Base-by-base conservation (phyloP, 1,284 basidiomycete genomes). In the Pyrrhoderma lamaoense region DNA sequence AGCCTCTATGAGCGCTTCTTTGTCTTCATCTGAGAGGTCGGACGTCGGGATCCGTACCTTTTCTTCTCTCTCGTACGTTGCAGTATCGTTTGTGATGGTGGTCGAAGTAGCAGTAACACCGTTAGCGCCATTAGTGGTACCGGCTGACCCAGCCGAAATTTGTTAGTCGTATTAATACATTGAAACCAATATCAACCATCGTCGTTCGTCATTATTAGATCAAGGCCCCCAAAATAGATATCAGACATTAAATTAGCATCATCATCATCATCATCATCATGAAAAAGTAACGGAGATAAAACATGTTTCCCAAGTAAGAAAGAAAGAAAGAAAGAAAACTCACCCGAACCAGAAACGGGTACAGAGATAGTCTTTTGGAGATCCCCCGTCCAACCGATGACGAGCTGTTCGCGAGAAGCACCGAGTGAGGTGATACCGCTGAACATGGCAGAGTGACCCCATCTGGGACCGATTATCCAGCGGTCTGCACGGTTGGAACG, bases 401-500 rank as follows among this genome's bases (percentile, higher is more conserved):
- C 82, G 57, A 96, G 68, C 71, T 99, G 92, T 58, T 93, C 84
- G 66, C 95, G 89, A 0, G 87, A 86, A 11, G 80, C 70, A 9
- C 84, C 79, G 42, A 99, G 79, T 3, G 85, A 89, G 52, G 85
- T 80, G 61, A 98, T 93, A 35, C 96, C 95, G 45, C 86, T 89
- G 59, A 95, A 88, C 87, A 99, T 92, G 7, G 95, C 95, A 3
- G 91, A 83, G 67, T 99, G 95, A 19, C 93, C 95, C 52, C 93
- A 85, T 35, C 94, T 77, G 2, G 85, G 80, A 8, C 79, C 70
- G 8, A 99, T 72, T 9, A 82, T 79, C 95, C 95, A 99, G 45
- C 56, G 57, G 34, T 60, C 53, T 8, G 51, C 44, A 16, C 40
- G 34, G 38, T 58, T 57, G 35, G 47, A 56, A 13, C 42, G 50